A percentile compares a stretch with the other conserved stretches of the same genome.
phyloP scores from a whole-genome alignment of 176 grass and related monocot genomes.

The Oryza punctata region DNA sequence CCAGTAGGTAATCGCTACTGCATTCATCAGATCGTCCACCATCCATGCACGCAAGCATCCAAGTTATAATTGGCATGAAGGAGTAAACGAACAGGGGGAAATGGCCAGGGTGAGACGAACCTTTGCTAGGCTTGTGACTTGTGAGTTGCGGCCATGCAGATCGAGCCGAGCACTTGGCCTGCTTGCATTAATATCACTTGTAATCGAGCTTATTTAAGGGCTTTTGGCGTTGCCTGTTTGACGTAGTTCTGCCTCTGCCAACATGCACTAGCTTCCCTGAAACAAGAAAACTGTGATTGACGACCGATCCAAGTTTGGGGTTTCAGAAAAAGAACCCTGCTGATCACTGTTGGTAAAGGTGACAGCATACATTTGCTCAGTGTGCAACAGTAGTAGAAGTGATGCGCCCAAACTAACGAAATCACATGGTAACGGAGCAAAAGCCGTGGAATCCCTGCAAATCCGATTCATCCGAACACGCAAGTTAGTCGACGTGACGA shows the following conservation, averaged over 20 bases:
- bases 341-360: neutral
- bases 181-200: conserved; percentile 25
- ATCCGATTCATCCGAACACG: neutral
- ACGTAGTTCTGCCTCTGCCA: conserved; percentile 9
- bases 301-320: conserved; percentile 1
- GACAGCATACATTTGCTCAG: neutral
- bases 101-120: conserved; percentile 33
- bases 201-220: conserved; percentile 35
- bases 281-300: neutral
- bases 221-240: conserved; percentile 40
- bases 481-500: neutral
- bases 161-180: conserved; percentile 21
- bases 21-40: neutral
- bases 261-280: neutral
- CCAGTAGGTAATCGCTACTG: neutral
- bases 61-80: neutral
- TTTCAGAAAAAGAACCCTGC: neutral
- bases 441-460: neutral
- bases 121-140: conserved; percentile 29
- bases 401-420: neutral
- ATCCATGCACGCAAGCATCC: conserved; percentile 2
- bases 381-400: neutral
- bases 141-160: conserved; percentile 27
- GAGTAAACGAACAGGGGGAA: conserved; percentile 18
- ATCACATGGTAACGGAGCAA: neutral